Conservation (phyloP, 2,329 filamentous ascomycete species). For the Annulohypoxylon truncatum region DNA sequence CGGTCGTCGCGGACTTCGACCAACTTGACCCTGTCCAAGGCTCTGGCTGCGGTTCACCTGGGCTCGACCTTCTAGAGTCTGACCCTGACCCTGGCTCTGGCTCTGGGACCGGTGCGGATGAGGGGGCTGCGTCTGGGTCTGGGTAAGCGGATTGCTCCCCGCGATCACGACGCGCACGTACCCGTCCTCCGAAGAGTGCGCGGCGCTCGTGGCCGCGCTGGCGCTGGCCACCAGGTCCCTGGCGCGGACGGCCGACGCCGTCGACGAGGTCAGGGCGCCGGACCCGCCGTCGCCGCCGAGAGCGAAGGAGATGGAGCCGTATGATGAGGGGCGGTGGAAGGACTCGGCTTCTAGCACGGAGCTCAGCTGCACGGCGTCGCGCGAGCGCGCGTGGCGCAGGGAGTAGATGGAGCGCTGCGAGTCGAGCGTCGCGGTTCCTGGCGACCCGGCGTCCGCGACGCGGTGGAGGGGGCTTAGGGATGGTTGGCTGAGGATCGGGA, state of each 20-base stretch:
- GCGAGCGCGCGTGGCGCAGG: neutral
- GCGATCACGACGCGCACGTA: slow-evolving; percentile 12
- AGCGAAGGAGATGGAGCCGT: no score
- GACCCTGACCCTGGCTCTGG: neutral
- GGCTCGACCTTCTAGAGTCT: neutral
- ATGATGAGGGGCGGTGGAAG: neutral
- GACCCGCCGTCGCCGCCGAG: no score
- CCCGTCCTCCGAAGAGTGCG: neutral
- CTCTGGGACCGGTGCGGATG: neutral
- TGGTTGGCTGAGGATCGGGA: neutral
- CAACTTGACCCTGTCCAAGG: neutral
- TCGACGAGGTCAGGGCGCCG: slow-evolving; percentile 1
- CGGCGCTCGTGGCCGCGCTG: neutral
- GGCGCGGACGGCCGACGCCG: neutral
- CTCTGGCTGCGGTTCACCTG: neutral
- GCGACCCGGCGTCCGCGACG: neutral
- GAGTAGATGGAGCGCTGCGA: neutral
- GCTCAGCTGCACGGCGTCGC: slow-evolving; percentile 14
- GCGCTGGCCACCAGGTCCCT: neutral
- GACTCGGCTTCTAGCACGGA: neutral
- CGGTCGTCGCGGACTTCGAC: neutral
- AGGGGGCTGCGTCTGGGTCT: no score
- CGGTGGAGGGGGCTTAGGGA: neutral
- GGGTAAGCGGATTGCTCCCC: neutral
- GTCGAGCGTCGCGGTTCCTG: neutral